phyloP scores from a whole-genome alignment of 2,329 filamentous ascomycete species.

The Xylariaceae sp. region DNA sequence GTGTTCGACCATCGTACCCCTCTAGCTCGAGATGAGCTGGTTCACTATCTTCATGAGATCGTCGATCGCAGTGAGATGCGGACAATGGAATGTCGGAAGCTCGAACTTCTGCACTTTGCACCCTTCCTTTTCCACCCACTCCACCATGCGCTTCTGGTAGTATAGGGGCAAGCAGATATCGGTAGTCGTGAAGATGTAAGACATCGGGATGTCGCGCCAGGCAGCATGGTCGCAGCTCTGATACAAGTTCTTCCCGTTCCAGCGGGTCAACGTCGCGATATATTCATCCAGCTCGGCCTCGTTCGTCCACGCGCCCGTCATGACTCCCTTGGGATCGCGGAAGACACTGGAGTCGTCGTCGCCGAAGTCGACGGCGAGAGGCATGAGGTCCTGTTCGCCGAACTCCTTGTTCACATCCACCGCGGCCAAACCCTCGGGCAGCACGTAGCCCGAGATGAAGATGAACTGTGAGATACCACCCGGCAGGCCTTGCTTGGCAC shows the following conservation, averaged over 20 bases:
- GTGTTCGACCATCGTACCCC: not conserved
- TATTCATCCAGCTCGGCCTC: constrained; percentile 14
- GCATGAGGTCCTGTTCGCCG: constrained; percentile 7
- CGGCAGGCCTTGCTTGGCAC: constrained; percentile 9
- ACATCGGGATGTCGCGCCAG: not conserved
- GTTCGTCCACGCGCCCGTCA: constrained; percentile 5
- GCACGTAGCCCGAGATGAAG: constrained; percentile 19
- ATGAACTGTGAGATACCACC: constrained; percentile 27
- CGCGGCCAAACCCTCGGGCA: constrained; percentile 9
- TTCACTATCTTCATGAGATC: not conserved
- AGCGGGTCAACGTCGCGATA: constrained; percentile 8
- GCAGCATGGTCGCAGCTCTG: constrained; percentile 7
- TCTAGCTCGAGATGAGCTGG: not conserved
- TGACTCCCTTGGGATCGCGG: constrained; percentile 8
- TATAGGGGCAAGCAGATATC: not conserved
- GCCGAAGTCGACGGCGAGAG: constrained; percentile 12
- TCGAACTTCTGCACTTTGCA: not conserved
- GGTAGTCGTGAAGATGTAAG: not conserved
- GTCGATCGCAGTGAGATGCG: not conserved
- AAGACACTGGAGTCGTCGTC: constrained; percentile 10
- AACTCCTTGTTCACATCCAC: constrained; percentile 16
- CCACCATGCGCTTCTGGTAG: not conserved
- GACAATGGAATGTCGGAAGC: not conserved
- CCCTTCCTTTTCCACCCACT: not conserved
- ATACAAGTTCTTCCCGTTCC: constrained; percentile 20